phyloP scores from a whole-genome alignment of 2,329 filamentous ascomycete genomes.

The Exophiala alcalophila region DNA sequence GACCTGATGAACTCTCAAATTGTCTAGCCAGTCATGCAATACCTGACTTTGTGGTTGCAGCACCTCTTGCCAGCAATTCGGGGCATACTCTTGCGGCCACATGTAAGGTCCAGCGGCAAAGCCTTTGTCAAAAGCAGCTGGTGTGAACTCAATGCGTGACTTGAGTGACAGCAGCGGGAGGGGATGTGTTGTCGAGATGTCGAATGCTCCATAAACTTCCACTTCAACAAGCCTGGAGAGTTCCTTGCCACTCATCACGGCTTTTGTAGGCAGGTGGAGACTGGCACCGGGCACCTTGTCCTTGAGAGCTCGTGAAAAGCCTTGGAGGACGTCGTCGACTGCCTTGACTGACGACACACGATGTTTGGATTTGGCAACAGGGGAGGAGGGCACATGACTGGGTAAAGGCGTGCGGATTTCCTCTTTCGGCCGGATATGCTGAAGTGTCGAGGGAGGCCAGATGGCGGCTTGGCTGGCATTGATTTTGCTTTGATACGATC shows the following conservation, averaged over 20 bases:
- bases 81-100: conserved; percentile 87
- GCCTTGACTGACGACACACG: conserved; percentile 3
- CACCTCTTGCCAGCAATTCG: conserved; percentile 64
- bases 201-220: neutral
- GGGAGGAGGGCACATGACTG: neutral
- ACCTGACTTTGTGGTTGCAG: conserved; percentile 74
- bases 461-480: conserved; percentile 3
- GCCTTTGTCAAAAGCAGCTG: conserved; percentile 78
- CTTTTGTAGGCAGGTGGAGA: conserved; percentile 14
- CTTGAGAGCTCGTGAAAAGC: conserved; percentile 10
- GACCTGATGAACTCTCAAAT: conserved; percentile 72
- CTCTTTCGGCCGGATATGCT: conserved; percentile 15
- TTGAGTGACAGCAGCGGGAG: conserved; percentile 38
- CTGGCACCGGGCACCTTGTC: too few species aligned
- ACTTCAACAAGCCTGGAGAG: neutral
- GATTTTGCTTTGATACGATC: conserved; percentile 9
- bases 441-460: conserved; percentile 25
- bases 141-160: conserved; percentile 49
- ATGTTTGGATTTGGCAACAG: conserved; percentile 25
- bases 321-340: conserved; percentile 21
- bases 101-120: conserved; percentile 64
- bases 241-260: conserved; percentile 19
- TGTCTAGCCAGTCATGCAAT: conserved; percentile 76
- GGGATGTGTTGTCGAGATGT: neutral
- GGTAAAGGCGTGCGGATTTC: neutral